phyloP scores from a whole-genome alignment of 441 rosid species.

The Euphorbia corollata region DNA sequence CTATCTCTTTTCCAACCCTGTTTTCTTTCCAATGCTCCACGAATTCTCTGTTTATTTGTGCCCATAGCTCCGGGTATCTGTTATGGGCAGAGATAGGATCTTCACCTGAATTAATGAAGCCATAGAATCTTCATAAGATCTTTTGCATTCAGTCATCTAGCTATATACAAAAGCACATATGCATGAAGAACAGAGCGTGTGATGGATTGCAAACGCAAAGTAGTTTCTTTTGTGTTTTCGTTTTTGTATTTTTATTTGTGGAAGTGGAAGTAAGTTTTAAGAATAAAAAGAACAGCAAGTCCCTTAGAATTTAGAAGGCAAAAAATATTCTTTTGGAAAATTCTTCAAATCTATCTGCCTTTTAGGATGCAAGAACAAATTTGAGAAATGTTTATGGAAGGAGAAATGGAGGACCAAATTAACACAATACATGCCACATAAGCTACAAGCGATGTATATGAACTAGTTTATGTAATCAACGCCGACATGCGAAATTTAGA shows the following conservation, averaged over 20 bases:
- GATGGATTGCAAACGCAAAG: not conserved
- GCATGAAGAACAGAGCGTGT: not conserved
- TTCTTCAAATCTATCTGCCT: not conserved
- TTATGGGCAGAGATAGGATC: constrained; percentile 60
- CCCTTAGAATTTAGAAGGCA: not conserved
- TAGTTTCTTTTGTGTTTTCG: not conserved
- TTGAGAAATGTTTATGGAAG: not conserved
- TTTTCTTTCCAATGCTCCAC: constrained; percentile 55
- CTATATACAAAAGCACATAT: not conserved
- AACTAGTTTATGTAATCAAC: not conserved
- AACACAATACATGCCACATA: not conserved
- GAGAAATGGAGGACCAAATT: not conserved
- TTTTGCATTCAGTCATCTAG: not conserved
- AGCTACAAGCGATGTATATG: not conserved
- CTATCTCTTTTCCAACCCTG: constrained; percentile 26
- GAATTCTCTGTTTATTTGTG: constrained; percentile 57
- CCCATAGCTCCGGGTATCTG: constrained; percentile 74
- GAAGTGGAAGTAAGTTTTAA: not conserved
- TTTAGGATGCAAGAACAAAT: not conserved
- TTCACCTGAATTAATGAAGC: constrained; percentile 38
- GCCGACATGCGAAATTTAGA: not conserved
- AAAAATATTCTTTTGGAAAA: not conserved
- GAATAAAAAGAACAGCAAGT: not conserved
- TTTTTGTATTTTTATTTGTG: not conserved
- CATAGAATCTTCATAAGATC: not conserved